Percentiles rank a stretch among this genome's conserved stretches.
These are phyloP conservation scores for Talaromyces rugulosus DNA, from an alignment of 2,329 filamentous ascomycete species.

Conservation along the genomic window DNA sequence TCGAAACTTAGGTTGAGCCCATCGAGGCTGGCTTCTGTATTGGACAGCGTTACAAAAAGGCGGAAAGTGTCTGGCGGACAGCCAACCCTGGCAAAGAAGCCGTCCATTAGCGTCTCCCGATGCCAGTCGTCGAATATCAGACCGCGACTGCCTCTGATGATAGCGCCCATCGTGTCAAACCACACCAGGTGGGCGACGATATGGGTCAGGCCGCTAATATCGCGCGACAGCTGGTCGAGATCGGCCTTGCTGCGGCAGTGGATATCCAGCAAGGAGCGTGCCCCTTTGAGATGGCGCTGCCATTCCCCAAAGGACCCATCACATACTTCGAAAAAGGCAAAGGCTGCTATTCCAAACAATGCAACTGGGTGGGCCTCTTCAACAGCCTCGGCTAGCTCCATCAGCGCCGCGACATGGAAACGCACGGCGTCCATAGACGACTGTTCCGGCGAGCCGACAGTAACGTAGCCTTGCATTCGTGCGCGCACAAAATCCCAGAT, in stretches of 20 bases:
- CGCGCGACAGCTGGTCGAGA: constrained; percentile 28
- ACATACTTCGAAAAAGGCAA: constrained; percentile 43
- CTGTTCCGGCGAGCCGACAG: constrained; percentile 12
- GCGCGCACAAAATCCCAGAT: constrained; percentile 22
- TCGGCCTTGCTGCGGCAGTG: constrained; percentile 34
- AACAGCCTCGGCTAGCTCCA: constrained; percentile 36
- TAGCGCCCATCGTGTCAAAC: constrained; percentile 37
- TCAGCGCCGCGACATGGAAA: constrained; percentile 31
- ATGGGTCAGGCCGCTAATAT: constrained; percentile 34
- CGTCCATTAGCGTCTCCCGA: constrained; percentile 28
- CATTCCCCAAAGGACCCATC: constrained; percentile 40
- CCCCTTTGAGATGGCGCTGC: constrained; percentile 37
- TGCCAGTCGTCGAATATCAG: constrained; percentile 43
- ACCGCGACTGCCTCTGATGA: constrained; percentile 17
- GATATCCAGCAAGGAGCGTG: constrained; percentile 37
- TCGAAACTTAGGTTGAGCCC: constrained; percentile 10
- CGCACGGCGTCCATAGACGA: constrained; percentile 18
- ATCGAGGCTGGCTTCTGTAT: constrained; percentile 15
- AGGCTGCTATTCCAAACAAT: constrained; percentile 41
- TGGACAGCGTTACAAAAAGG: constrained; percentile 32
- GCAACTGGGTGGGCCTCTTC: constrained; percentile 40
- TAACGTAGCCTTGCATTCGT: constrained; percentile 15
- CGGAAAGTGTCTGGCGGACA: constrained; percentile 36
- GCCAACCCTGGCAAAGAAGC: constrained; percentile 36
- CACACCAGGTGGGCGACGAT: constrained; percentile 39